These are phyloP conservation scores for Iris macrosiphon DNA, from an alignment of 106 monocot genomes.

Conservation along the genomic window DNA sequence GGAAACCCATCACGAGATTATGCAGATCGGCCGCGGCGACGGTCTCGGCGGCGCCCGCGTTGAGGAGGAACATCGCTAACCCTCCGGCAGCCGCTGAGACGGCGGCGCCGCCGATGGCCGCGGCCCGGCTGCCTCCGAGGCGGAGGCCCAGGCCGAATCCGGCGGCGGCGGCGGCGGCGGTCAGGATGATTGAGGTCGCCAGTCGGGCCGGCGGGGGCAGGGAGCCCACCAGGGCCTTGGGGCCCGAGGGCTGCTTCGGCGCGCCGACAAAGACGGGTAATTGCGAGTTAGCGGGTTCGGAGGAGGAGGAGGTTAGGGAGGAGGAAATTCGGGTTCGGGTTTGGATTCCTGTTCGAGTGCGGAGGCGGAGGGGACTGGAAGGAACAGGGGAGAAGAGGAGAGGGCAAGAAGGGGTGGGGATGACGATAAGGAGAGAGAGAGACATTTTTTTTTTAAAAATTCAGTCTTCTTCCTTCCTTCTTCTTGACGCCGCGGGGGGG, in stretches of 20 bases:
- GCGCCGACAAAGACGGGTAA: background rate
- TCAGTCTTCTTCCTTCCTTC: no score
- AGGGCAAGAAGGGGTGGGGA: slow-evolving; percentile 8
- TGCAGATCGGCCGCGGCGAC: slow-evolving; percentile 73
- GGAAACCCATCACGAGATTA: slow-evolving; percentile 58
- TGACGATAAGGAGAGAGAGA: slow-evolving; percentile 20
- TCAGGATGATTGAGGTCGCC: slow-evolving; percentile 34
- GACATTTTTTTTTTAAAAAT: no score
- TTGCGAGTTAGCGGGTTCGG: slow-evolving; percentile 4
- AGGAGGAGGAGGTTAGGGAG: background rate
- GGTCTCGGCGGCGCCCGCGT: slow-evolving; percentile 61
- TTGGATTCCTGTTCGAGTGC: no score
- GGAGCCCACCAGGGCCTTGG: slow-evolving; percentile 40
- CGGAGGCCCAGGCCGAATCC: slow-evolving; percentile 67
- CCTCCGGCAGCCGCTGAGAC: slow-evolving; percentile 51
- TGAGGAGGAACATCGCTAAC: slow-evolving; percentile 43
- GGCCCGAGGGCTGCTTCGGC: slow-evolving; percentile 46
- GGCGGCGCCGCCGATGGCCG: slow-evolving; percentile 57
- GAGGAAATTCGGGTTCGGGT: no score
- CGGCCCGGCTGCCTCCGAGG: slow-evolving; percentile 25
- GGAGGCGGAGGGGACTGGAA: slow-evolving; percentile 7
- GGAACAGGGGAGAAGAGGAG: slow-evolving; percentile 12
- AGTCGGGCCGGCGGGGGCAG: slow-evolving; percentile 64
- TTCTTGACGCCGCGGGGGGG: no score
- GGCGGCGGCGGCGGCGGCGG: slow-evolving; percentile 52